phyloP scores from a whole-genome alignment of 768 basidiomycete species.

The button mushroom (Agaricus bisporus) region DNA sequence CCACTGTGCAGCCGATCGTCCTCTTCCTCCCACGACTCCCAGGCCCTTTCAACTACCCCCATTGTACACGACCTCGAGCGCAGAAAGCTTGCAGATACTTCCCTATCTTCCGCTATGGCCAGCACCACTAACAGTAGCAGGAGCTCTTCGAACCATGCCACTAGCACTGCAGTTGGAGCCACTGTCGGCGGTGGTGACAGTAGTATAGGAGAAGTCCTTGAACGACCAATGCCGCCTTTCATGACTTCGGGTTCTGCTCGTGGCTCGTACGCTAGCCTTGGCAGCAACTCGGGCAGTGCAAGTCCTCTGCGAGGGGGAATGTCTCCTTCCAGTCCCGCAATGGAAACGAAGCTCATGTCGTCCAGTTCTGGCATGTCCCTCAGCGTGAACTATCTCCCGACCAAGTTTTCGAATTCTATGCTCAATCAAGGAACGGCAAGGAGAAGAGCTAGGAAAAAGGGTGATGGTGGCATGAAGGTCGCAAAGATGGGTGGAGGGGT shows the following conservation, averaged over 20 bases:
- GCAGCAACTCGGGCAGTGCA: not conserved
- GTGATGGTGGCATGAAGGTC: slow-evolving; percentile 17
- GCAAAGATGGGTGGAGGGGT: slow-evolving; percentile 65
- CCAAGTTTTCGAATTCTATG: slow-evolving; percentile 20
- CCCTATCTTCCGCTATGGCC: not conserved
- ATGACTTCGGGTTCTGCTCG: not conserved
- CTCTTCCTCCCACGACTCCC: slow-evolving; percentile 7
- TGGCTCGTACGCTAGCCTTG: not conserved
- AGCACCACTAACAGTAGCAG: not conserved
- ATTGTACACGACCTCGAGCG: not conserved
- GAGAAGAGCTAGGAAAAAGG: slow-evolving; percentile 24
- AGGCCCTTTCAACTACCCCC: not conserved
- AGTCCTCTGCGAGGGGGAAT: not conserved
- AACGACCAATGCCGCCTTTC: slow-evolving; percentile 1
- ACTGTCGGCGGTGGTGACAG: not conserved
- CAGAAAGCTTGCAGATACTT: not conserved
- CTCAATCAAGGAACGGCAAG: slow-evolving; percentile 35
- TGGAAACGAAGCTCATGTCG: slow-evolving; percentile 5
- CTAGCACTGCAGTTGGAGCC: not conserved
- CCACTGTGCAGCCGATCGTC: slow-evolving; percentile 1
- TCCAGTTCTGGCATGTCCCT: slow-evolving; percentile 18
- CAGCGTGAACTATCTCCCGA: slow-evolving; percentile 22
- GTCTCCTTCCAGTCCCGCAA: not conserved
- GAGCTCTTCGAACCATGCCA: not conserved
- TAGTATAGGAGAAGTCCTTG: not conserved